Evolutionary conservation across 352 stramenopile genomes (phyloP).

Genomic region (Plasmopara muralis): DNA sequence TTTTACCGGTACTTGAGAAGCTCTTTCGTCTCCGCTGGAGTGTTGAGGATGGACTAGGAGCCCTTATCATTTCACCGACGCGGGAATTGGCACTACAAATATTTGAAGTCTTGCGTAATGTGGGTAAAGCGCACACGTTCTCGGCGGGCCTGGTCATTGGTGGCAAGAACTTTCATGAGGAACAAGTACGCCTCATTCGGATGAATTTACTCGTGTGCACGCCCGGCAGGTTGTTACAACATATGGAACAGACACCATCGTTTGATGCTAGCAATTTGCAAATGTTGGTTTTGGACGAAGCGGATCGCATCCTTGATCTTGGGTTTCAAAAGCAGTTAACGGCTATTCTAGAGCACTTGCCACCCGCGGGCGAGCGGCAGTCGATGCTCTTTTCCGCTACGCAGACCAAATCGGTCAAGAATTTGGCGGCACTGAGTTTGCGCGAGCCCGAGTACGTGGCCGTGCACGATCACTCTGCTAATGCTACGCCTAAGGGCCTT

Average conservation of each 20-base stretch:
- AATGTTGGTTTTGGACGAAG: conserved; percentile 98
- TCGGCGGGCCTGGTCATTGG: conserved; percentile 96
- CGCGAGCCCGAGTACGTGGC: conserved; percentile 95
- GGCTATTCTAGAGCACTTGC: conserved; percentile 95
- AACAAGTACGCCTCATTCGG: conserved; percentile 90
- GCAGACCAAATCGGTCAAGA: conserved; percentile 96
- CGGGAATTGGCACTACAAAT: conserved; percentile 98
- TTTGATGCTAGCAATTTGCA: conserved; percentile 94
- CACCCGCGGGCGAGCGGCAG: conserved; percentile 76
- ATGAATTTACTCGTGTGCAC: conserved; percentile 98
- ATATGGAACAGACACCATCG: conserved; percentile 97
- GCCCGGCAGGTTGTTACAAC: conserved; percentile 94
- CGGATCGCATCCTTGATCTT: conserved; percentile 98
- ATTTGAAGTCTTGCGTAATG: conserved; percentile 95
- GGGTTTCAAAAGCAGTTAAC: conserved; percentile 98
- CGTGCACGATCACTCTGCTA: conserved; percentile 90
- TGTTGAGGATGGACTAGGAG: conserved; percentile 91
- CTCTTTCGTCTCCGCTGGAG: conserved; percentile 86
- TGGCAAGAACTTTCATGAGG: conserved; percentile 92
- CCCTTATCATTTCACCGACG: conserved; percentile 96
- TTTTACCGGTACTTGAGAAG: conserved; percentile 86
- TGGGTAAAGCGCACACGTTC: conserved; percentile 95
- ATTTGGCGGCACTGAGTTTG: conserved; percentile 93
- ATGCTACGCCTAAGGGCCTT: conserved; percentile 89
- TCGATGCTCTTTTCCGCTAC: conserved; percentile 97